A percentile compares a stretch with the other conserved stretches of the same genome.
Evolutionary conservation across 2,329 filamentous ascomycete genomes (phyloP).

Genomic region (Dactylellina drechsleri): DNA sequence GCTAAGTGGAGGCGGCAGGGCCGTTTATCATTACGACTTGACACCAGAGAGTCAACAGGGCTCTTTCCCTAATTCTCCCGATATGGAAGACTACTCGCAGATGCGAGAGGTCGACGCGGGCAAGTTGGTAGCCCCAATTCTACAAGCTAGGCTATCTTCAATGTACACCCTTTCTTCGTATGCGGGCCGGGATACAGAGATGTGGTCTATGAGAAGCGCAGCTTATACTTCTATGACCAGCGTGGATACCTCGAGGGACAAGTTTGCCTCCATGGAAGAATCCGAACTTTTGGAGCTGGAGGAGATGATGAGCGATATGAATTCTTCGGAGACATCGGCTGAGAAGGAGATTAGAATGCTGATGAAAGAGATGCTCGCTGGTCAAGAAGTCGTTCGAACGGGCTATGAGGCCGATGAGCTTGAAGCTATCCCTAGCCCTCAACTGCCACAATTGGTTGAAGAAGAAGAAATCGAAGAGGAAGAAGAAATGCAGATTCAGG

Average conservation of each 20-base stretch:
- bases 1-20: conserved; percentile 32
- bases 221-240: conserved; percentile 50
- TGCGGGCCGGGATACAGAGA: conserved; percentile 37
- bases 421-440: conserved; percentile 41
- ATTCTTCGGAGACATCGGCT: conserved; percentile 32
- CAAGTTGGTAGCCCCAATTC: conserved; percentile 32
- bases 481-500: not conserved
- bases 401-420: conserved; percentile 8
- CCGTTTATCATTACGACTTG: conserved; percentile 46
- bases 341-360: conserved; percentile 47
- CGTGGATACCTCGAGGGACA: conserved; percentile 36
- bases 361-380: conserved; percentile 47
- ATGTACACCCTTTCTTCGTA: conserved; percentile 51
- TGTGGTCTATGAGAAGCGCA: conserved; percentile 46
- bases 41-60: conserved; percentile 52
- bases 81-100: conserved; percentile 39
- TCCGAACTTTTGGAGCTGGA: conserved; percentile 43
- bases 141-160: conserved; percentile 47
- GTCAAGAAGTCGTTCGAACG: conserved; percentile 47
- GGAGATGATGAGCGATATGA: conserved; percentile 54
- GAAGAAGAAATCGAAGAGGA: conserved; percentile 23
- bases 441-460: conserved; percentile 31
- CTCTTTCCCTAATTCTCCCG: conserved; percentile 44
- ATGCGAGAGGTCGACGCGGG: conserved; percentile 42
- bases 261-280: conserved; percentile 41